phyloP scores from a whole-genome alignment of 257 asterid genomes.

The Henckelia pumila region DNA sequence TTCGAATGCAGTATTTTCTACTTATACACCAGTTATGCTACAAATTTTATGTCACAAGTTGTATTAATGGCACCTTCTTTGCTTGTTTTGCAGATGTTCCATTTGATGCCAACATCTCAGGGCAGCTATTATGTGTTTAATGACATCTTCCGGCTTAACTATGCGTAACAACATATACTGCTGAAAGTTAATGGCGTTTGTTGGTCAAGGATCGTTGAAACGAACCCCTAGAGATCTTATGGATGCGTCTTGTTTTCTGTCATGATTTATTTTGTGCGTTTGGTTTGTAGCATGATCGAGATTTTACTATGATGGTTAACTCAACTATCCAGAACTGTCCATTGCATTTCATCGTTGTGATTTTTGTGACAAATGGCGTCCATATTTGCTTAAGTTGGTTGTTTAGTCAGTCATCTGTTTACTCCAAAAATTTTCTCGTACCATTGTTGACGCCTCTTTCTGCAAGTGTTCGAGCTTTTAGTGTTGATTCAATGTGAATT shows the following conservation, averaged over 20 bases:
- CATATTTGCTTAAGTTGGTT: neutral
- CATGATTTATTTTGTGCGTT: neutral
- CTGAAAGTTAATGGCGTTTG: slow-evolving; percentile 5
- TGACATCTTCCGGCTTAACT: slow-evolving; percentile 41
- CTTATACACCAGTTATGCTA: neutral
- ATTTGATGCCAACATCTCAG: slow-evolving; percentile 40
- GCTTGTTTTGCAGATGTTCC: slow-evolving; percentile 34
- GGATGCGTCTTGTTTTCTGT: neutral
- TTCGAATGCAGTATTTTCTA: neutral
- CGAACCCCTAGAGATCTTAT: neutral
- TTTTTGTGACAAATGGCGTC: neutral
- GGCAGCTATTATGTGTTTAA: slow-evolving; percentile 38
- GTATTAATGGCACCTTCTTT: neutral
- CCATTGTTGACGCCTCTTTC: neutral
- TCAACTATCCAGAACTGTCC: neutral
- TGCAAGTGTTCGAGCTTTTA: neutral
- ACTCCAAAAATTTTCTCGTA: neutral
- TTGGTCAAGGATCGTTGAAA: neutral
- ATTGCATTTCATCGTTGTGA: neutral
- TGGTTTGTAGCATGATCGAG: slow-evolving; percentile 19
- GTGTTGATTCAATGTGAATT: neutral
- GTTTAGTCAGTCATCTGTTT: neutral
- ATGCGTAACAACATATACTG: slow-evolving; percentile 16
- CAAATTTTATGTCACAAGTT: too few species aligned
- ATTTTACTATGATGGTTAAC: slow-evolving; percentile 15